Evolutionary conservation across 2,329 filamentous ascomycete species (phyloP).

Genomic region (Xylaria sp.): DNA sequence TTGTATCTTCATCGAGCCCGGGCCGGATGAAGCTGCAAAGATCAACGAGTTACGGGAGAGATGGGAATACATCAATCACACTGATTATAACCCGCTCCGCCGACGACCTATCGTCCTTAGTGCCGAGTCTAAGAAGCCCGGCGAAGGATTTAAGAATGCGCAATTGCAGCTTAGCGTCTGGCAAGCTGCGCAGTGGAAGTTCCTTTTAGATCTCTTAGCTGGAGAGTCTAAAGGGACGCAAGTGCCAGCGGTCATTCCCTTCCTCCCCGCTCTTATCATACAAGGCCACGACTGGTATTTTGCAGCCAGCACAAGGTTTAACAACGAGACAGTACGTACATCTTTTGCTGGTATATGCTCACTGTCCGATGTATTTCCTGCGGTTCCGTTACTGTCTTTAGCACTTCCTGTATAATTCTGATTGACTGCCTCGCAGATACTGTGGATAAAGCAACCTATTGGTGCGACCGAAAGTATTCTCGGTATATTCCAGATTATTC

Average conservation of each 20-base stretch:
- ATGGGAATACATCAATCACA: slow-evolving; percentile 38
- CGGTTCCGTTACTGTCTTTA: slow-evolving; percentile 7
- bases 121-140: slow-evolving; percentile 40
- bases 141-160: slow-evolving; percentile 33
- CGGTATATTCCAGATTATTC: slow-evolving; percentile 31
- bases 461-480: slow-evolving; percentile 23
- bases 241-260: slow-evolving; percentile 23
- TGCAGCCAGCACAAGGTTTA: slow-evolving; percentile 26
- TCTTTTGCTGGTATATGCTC: slow-evolving; percentile 8
- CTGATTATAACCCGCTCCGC: slow-evolving; percentile 34
- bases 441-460: slow-evolving; percentile 31
- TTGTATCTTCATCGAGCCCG: slow-evolving; percentile 32
- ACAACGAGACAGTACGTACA: slow-evolving; percentile 25
- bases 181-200: slow-evolving; percentile 41
- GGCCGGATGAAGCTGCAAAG: slow-evolving; percentile 1
- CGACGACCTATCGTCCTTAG: slow-evolving; percentile 36
- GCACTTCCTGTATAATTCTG: slow-evolving; percentile 11
- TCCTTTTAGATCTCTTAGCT: slow-evolving; percentile 16
- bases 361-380: slow-evolving; percentile 8
- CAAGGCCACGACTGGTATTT: slow-evolving; percentile 34
- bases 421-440: slow-evolving; percentile 14
- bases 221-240: slow-evolving; percentile 3
- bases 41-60: slow-evolving; percentile 18
- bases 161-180: slow-evolving; percentile 40
- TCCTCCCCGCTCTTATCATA: slow-evolving; percentile 34